A percentile compares a stretch with the other conserved stretches of the same genome.
Conservation (phyloP, 495 filamentous ascomycete species). For the Aspergillus haitiensis region DNA sequence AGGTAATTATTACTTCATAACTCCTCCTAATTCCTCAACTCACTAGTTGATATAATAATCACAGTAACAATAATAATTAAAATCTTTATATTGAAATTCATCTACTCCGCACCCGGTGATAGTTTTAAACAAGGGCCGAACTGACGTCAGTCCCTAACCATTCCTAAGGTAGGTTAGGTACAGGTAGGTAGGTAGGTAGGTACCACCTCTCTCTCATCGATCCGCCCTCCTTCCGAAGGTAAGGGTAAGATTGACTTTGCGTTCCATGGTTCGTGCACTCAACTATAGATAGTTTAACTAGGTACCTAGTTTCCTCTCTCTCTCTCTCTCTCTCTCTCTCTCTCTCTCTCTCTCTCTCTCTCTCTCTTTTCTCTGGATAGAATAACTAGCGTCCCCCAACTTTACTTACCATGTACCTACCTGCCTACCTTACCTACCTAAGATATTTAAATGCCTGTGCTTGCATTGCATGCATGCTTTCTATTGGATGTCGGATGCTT, state of each 20-base stretch:
- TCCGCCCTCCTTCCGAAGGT: constrained; percentile 1
- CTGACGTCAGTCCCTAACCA: neutral
- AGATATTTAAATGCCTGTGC: too few relatives aligned
- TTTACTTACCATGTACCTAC: neutral
- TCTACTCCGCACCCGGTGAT: neutral
- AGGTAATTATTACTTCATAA: too few relatives aligned
- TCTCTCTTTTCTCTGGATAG: neutral
- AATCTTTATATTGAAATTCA: neutral
- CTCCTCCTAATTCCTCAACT: too few relatives aligned
- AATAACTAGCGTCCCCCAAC: neutral
- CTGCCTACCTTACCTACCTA: too few relatives aligned
- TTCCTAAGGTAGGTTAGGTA: constrained; percentile 5
- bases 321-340: too few relatives aligned
- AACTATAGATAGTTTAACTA: constrained; percentile 1
- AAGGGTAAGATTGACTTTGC: constrained; percentile 16
- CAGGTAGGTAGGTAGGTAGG: constrained; percentile 8
- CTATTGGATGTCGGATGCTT: neutral
- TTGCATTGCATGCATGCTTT: too few relatives aligned
- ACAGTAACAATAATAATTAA: neutral
- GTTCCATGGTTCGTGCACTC: constrained; percentile 21
- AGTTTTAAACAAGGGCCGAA: neutral
- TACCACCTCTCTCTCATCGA: too few relatives aligned
- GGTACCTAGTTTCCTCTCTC: neutral
- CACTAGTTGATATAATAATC: too few relatives aligned
- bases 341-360: too few relatives aligned